Evolutionary conservation across 2,329 filamentous ascomycete species (phyloP), one percentile per base, ranked within the genome.

Genomic region (Clonostachys sp.): DNA sequence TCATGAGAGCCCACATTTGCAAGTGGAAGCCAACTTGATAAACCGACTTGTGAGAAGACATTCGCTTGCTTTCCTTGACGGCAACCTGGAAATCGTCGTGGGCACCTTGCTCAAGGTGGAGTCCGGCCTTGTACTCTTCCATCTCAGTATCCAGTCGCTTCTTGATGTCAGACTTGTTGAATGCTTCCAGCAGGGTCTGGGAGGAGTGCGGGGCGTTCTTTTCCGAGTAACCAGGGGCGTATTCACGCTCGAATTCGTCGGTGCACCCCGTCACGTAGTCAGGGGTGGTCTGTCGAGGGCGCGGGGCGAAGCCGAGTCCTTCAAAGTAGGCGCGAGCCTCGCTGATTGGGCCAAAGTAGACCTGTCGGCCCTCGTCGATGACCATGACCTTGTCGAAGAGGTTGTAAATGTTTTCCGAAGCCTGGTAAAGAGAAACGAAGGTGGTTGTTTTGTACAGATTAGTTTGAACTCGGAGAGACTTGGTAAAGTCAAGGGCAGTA

Each of bases 391-490:
- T 94, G 71, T 95, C 89, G 51, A 92, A 91, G 34, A 84, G 80
- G 18, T 75, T 75, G 67, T 89, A 91, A 51, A 92, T 89, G 56
- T 83, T 90, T 65, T 94, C 87, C 0, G 86, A 90, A 0, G 88
- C 89, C 61, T 95, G 89, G 63, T 95, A 95, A 0, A 95, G 72
- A 0, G 89, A 90, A 2, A 95, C 89, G 51, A 94, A 91, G 0
- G 89, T 94, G 2, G 87, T 88, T 0, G 85, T 90, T 61, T 87
- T 82, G 75, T 91, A 91, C 47, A 94, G 81, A 62, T 94, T 86
- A 18, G 89, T 94, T 71, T 92, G 78, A 39, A 91, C 84, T 3
- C 89, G 83, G 2, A 95, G 73, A 1, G 85, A 88, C 59, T 82
- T 83, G 55, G 73, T 73, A 53, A 82, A 87, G 55, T 86, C 83